Percentiles rank a stretch among this genome's conserved stretches.
Conservation (phyloP, 169 alveolate genomes). For the Cryptosporidium canis region DNA sequence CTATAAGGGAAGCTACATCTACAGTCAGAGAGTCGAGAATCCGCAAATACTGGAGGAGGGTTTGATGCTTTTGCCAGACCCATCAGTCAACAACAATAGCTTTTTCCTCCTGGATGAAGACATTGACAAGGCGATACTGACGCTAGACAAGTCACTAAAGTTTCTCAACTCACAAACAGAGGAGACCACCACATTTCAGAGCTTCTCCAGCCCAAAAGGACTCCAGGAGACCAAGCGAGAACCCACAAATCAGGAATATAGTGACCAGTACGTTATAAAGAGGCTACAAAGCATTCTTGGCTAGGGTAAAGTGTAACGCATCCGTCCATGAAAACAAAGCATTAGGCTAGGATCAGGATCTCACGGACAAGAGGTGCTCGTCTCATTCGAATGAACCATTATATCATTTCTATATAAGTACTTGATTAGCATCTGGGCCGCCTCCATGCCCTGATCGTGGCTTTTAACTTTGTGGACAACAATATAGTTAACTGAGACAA, state of each 20-base stretch:
- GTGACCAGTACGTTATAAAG: background rate
- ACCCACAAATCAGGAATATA: background rate
- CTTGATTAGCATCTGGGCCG: slow-evolving; percentile 19
- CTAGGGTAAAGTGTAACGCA: background rate
- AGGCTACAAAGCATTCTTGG: background rate
- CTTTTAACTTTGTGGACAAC: slow-evolving; percentile 14
- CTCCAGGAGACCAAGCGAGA: background rate
- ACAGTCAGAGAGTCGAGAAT: slow-evolving; percentile 1
- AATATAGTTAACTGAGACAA: slow-evolving; percentile 4
- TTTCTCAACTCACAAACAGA: background rate
- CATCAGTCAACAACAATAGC: slow-evolving; percentile 34
- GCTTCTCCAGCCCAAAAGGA: background rate
- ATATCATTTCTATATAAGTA: slow-evolving; percentile 25
- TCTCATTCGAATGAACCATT: background rate
- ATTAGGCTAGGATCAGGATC: background rate
- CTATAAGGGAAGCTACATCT: slow-evolving; percentile 26
- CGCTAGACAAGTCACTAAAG: background rate
- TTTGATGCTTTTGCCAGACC: slow-evolving; percentile 20
- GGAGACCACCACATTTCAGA: background rate
- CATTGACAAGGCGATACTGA: background rate
- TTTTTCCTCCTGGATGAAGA: slow-evolving; percentile 49
- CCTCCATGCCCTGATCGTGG: slow-evolving; percentile 17
- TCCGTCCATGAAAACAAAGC: background rate
- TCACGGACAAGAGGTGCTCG: background rate
- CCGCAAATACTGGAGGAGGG: background rate